phyloP scores from a whole-genome alignment of 2,329 filamentous ascomycete species.

The Epichloe elymi region DNA sequence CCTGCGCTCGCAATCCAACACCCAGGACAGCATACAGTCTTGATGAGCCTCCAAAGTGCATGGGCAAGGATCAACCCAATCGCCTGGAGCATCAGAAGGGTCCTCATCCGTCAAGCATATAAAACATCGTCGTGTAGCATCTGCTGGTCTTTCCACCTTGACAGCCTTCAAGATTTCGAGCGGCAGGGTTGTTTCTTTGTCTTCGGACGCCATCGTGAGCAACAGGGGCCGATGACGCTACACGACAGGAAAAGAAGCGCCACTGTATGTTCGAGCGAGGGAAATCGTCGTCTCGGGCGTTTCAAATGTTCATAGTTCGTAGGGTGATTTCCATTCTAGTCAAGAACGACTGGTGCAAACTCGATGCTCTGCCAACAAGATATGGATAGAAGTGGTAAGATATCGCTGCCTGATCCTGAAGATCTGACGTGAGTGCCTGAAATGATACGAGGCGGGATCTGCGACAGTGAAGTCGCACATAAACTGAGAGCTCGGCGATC shows the following conservation, averaged over 20 bases:
- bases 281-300: not conserved
- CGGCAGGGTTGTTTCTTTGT: constrained; percentile 3
- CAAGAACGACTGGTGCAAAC: not conserved
- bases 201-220: constrained; percentile 2
- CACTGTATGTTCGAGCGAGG: not conserved
- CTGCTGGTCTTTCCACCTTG: constrained; percentile 8
- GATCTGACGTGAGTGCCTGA: too few relatives aligned
- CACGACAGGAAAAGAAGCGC: not conserved
- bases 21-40: constrained; percentile 79
- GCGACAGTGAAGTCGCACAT: too few relatives aligned
- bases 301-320: constrained; percentile 1
- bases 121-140: constrained; percentile 39
- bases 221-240: not conserved
- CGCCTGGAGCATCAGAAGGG: constrained; percentile 31
- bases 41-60: constrained; percentile 89
- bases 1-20: constrained; percentile 69
- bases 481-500: too few relatives aligned
- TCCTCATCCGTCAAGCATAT: constrained; percentile 48
- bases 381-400: not conserved
- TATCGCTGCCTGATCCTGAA: not conserved
- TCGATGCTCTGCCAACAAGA: not conserved
- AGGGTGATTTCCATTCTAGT: not conserved
- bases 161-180: constrained; percentile 9
- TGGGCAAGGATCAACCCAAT: constrained; percentile 80
- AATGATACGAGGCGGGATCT: too few relatives aligned